A percentile compares a stretch with the other conserved stretches of the same genome.
Conservation (phyloP, 768 basidiomycete genomes). For the Naganishia friedmannii region DNA sequence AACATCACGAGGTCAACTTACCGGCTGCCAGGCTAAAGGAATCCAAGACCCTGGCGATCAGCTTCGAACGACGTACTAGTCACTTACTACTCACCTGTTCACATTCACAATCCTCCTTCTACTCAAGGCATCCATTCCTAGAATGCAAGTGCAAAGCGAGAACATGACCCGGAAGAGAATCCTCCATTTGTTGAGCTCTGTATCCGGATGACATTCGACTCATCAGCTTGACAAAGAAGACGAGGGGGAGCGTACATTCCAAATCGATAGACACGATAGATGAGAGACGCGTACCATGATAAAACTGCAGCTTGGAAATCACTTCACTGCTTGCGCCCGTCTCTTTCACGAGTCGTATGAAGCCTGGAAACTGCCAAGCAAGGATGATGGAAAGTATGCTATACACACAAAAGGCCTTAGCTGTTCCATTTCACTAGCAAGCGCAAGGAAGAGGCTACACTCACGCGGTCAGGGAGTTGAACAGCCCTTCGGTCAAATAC, state of each 20-base stretch:
- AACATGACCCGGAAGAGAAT: conserved; percentile 19
- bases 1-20: background rate
- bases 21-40: background rate
- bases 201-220: background rate
- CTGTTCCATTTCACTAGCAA: background rate
- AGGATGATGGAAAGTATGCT: conserved; percentile 24
- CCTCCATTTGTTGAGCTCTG: conserved; percentile 28
- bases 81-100: conserved; percentile 17
- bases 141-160: background rate
- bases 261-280: background rate
- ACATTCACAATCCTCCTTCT: background rate
- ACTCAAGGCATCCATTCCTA: conserved; percentile 3
- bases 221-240: background rate
- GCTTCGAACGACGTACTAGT: background rate
- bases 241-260: background rate
- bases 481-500: conserved; percentile 21
- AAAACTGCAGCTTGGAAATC: conserved; percentile 27
- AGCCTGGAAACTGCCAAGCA: conserved; percentile 18
- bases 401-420: background rate
- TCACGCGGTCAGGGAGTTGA: conserved; percentile 17
- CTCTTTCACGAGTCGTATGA: conserved; percentile 21
- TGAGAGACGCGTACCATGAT: conserved; percentile 3
- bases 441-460: background rate
- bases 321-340: conserved; percentile 24
- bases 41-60: background rate